Evolutionary conservation across 1,284 basidiomycete genomes (phyloP).

Genomic region (Fomitopsis palustris): DNA sequence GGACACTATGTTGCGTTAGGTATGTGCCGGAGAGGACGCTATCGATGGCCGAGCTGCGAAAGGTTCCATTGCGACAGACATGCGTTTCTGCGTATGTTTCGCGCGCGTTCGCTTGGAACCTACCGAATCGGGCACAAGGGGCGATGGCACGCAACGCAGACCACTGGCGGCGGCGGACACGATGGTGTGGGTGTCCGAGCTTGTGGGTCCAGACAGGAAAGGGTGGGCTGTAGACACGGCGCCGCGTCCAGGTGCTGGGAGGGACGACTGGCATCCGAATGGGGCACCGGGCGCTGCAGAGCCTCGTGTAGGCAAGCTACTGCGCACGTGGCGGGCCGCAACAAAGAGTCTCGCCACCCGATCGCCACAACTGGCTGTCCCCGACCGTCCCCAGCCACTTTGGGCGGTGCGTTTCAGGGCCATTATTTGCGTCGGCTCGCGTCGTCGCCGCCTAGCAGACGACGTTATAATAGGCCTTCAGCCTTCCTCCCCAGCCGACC

Average conservation of each 20-base stretch:
- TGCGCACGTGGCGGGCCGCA: not conserved
- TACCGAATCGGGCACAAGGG: not conserved
- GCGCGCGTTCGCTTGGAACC: not conserved
- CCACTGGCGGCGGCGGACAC: not conserved
- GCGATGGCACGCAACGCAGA: not conserved
- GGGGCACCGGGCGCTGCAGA: conserved; percentile 1
- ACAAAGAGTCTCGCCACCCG: not conserved
- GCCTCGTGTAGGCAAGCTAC: conserved; percentile 2
- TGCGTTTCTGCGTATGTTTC: not conserved
- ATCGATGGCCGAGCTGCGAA: not conserved
- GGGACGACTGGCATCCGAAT: not conserved
- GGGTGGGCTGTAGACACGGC: not conserved
- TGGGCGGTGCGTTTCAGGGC: not conserved
- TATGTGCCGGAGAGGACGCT: not conserved
- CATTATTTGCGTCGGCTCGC: not conserved
- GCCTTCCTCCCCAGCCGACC: not conserved
- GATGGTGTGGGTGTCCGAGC: not conserved
- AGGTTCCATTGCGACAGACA: conserved; percentile 1
- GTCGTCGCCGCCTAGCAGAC: not conserved
- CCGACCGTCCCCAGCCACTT: not conserved
- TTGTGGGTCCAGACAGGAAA: not conserved
- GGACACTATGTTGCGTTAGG: not conserved
- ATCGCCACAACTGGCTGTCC: too few relatives aligned
- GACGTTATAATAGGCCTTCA: not conserved
- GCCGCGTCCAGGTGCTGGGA: not conserved